A percentile compares a stretch with the other conserved stretches of the same genome.
Evolutionary conservation across 1,284 basidiomycete species (phyloP).

Genomic region (Boletus sp.): DNA sequence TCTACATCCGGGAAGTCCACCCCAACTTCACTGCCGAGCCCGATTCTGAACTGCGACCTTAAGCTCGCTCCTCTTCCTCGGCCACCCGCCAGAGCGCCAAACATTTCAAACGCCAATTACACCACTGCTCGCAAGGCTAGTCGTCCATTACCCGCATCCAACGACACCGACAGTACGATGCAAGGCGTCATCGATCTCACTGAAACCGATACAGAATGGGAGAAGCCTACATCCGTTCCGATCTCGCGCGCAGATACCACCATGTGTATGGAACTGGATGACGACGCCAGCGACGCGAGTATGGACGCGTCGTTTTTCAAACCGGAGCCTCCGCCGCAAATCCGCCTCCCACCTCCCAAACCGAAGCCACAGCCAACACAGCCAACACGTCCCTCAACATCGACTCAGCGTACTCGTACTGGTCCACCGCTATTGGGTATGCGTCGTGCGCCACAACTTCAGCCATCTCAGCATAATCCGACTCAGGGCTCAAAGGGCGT

Average conservation of each 20-base stretch:
- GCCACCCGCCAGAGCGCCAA: background rate
- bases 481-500: slow-evolving; percentile 23
- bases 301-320: slow-evolving; percentile 18
- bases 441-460: slow-evolving; percentile 23
- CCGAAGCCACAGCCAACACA: slow-evolving; percentile 3
- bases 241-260: slow-evolving; percentile 11
- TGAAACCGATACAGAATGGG: slow-evolving; percentile 21
- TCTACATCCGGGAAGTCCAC: slow-evolving; percentile 14
- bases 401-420: slow-evolving; percentile 16
- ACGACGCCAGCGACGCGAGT: slow-evolving; percentile 5
- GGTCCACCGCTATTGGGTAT: slow-evolving; percentile 30
- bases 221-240: slow-evolving; percentile 4
- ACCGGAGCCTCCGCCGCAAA: slow-evolving; percentile 1
- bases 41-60: slow-evolving; percentile 16
- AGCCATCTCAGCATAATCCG: slow-evolving; percentile 19
- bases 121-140: background rate
- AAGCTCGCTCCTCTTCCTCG: slow-evolving; percentile 5
- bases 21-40: slow-evolving; percentile 13
- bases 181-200: slow-evolving; percentile 22
- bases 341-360: background rate
- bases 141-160: background rate
- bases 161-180: slow-evolving; percentile 16
- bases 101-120: background rate
- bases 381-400: slow-evolving; percentile 1
- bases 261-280: slow-evolving; percentile 15